These are phyloP conservation scores for Colletotrichum cuscutae DNA, from an alignment of 2,329 filamentous ascomycete species.

Conservation along the genomic window DNA sequence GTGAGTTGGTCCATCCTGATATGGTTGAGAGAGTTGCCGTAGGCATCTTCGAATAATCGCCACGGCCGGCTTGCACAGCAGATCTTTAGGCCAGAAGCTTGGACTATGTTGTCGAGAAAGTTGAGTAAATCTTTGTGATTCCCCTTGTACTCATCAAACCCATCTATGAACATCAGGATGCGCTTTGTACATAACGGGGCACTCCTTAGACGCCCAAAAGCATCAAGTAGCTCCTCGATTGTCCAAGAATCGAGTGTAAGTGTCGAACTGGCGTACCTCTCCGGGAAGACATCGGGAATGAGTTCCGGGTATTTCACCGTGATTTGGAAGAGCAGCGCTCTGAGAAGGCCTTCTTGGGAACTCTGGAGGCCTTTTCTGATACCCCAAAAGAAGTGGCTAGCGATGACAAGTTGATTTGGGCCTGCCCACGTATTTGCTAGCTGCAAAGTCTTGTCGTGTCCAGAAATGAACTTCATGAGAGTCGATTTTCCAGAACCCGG, in stretches of 20 bases:
- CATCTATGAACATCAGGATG: constrained; percentile 43
- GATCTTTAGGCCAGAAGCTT: constrained; percentile 42
- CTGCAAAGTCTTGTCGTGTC: constrained; percentile 38
- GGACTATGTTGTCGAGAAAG: constrained; percentile 37
- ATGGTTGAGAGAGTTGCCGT: constrained; percentile 29
- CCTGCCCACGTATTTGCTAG: constrained; percentile 47
- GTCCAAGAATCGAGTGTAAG: too few relatives aligned
- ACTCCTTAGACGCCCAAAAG: constrained; percentile 25
- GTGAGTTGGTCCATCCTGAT: constrained; percentile 42
- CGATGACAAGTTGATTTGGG: constrained; percentile 41
- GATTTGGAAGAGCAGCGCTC: constrained; percentile 32
- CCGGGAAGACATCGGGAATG: background rate
- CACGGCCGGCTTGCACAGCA: constrained; percentile 47
- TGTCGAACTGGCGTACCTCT: background rate
- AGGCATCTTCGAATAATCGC: constrained; percentile 41
- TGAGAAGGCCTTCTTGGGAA: constrained; percentile 51
- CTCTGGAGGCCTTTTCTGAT: constrained; percentile 50
- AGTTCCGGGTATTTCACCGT: constrained; percentile 1
- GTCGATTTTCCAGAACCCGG: constrained; percentile 59
- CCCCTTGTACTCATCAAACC: constrained; percentile 47
- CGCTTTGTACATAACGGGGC: background rate
- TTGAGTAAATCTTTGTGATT: constrained; percentile 41
- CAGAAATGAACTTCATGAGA: constrained; percentile 51
- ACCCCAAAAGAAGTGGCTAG: constrained; percentile 54
- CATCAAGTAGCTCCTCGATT: constrained; percentile 41